These are phyloP conservation scores for Wallacemonas sp. DNA, from an alignment of 208 protist species.

Conservation along the genomic window DNA sequence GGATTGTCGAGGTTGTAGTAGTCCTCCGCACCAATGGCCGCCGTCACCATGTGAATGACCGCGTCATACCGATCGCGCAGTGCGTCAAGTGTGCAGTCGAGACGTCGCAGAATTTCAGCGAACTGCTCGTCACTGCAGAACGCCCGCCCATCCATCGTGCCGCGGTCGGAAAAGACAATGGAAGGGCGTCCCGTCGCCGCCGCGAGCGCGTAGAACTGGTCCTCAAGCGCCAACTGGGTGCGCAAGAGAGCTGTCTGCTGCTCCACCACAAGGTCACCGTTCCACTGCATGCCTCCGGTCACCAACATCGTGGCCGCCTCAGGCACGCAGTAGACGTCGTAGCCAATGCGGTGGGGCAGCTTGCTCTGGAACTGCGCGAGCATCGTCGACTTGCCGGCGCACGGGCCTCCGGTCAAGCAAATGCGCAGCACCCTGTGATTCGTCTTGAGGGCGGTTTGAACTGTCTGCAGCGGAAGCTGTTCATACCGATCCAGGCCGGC, in stretches of 20 bases:
- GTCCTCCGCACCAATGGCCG: conserved; percentile 62
- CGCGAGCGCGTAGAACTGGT: conserved; percentile 71
- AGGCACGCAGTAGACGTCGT: conserved; percentile 74
- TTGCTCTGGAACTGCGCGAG: conserved; percentile 59
- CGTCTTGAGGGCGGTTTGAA: conserved; percentile 48
- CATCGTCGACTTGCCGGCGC: conserved; percentile 79
- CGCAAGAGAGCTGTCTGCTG: conserved; percentile 68
- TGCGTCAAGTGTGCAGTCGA: conserved; percentile 44
- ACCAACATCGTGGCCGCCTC: conserved; percentile 83
- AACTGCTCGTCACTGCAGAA: conserved; percentile 74
- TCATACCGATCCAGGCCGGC: conserved; percentile 43
- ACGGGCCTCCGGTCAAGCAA: conserved; percentile 81
- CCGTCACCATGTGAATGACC: conserved; percentile 82
- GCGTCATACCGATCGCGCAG: conserved; percentile 84
- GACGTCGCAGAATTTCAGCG: conserved; percentile 30
- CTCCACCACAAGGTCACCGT: conserved; percentile 30
- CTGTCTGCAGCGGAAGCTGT: conserved; percentile 29
- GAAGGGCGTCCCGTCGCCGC: conserved; percentile 36
- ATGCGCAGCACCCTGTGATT: conserved; percentile 62
- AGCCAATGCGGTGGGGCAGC: conserved; percentile 61
- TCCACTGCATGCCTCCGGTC: conserved; percentile 69
- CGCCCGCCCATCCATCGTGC: conserved; percentile 83
- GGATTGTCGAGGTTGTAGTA: conserved; percentile 85
- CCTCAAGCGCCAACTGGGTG: conserved; percentile 72
- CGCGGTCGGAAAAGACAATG: conserved; percentile 73